These are phyloP conservation scores for Lipomyces yamanashiensis DNA, from an alignment of 805 yeast species.

Conservation along the genomic window DNA sequence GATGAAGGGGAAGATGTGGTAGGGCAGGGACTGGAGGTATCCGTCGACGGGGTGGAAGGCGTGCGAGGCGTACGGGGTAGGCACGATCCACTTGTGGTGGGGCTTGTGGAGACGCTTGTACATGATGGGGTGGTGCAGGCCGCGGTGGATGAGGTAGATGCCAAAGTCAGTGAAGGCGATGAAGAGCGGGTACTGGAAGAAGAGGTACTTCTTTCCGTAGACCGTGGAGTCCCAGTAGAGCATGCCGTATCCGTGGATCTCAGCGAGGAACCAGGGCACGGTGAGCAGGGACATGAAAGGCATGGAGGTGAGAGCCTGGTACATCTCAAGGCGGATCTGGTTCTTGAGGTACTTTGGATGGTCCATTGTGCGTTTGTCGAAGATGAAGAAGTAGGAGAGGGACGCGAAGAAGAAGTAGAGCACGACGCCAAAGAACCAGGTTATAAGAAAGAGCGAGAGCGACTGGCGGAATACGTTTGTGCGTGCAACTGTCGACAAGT, in stretches of 20 bases:
- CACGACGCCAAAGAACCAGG: constrained; percentile 85
- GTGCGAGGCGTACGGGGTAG: constrained; percentile 97
- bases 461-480: constrained; percentile 73
- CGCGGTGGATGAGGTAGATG: constrained; percentile 87
- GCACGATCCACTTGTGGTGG: constrained; percentile 98
- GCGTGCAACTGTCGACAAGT: constrained; percentile 68
- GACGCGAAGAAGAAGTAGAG: constrained; percentile 77
- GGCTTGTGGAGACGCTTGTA: constrained; percentile 92
- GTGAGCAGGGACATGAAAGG: constrained; percentile 89
- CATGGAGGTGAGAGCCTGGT: constrained; percentile 76
- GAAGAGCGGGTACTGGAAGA: constrained; percentile 74
- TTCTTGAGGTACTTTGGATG: constrained; percentile 96
- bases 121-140: constrained; percentile 89
- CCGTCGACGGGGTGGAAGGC: constrained; percentile 99
- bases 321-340: constrained; percentile 84
- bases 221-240: constrained; percentile 70
- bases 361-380: constrained; percentile 87
- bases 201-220: constrained; percentile 71
- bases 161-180: constrained; percentile 93
- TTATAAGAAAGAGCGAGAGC: constrained; percentile 66
- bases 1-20: constrained; percentile 87
- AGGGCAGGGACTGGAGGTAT: constrained; percentile 88
- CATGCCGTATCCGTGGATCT: constrained; percentile 79
- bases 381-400: constrained; percentile 75
- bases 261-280: constrained; percentile 86